Conservation (phyloP, 495 filamentous ascomycete species). For the Aspergillus carlsbadensis region DNA sequence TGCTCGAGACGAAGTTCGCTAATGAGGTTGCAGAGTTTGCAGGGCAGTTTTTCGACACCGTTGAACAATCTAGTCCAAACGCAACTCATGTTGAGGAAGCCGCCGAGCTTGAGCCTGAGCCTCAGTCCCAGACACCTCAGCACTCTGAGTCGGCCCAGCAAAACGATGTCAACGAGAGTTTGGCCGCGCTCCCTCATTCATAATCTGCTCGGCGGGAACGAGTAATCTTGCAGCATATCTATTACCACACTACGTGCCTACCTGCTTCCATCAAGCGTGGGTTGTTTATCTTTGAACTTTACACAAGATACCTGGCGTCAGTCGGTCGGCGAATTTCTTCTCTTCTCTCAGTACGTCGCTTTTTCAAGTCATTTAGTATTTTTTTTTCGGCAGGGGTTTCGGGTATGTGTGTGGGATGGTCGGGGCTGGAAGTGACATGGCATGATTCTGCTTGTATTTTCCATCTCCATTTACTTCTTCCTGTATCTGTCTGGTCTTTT, state of each 20-base stretch:
- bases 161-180: slow-evolving; percentile 7
- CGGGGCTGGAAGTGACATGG: neutral
- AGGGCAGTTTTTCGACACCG: slow-evolving; percentile 41
- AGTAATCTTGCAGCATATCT: neutral
- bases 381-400: neutral
- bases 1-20: slow-evolving; percentile 44
- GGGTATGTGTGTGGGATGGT: neutral
- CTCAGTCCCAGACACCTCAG: neutral
- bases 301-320: slow-evolving; percentile 5
- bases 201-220: neutral
- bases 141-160: neutral
- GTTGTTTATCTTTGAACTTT: neutral
- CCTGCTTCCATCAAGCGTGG: slow-evolving; percentile 3
- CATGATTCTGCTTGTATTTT: neutral
- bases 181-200: slow-evolving; percentile 4
- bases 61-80: slow-evolving; percentile 19
- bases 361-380: neutral
- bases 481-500: slow-evolving; percentile 4
- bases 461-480: neutral
- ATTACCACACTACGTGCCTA: neutral
- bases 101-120: neutral
- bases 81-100: neutral
- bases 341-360: neutral
- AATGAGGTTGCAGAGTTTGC: slow-evolving; percentile 47
- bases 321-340: neutral